Percentiles rank a stretch among this genome's conserved stretches.
phyloP scores from a whole-genome alignment of 768 basidiomycete species.

The Mycena rebaudengoi region DNA sequence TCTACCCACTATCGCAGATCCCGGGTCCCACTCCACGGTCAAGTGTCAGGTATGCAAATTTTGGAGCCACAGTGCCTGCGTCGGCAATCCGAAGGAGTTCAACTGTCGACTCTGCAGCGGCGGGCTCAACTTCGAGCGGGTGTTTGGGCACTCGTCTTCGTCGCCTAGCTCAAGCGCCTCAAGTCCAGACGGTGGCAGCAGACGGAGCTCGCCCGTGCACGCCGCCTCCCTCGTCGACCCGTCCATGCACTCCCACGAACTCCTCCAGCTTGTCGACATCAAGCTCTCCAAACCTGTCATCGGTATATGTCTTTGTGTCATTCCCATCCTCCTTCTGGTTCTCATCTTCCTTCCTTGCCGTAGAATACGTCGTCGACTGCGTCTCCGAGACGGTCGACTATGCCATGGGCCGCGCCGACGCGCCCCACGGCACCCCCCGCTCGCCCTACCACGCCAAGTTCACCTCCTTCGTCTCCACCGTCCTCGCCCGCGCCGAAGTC shows the following conservation, averaged over 20 bases:
- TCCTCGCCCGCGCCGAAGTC: conserved; percentile 18
- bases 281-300: conserved; percentile 9
- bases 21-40: not conserved
- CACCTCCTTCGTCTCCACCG: conserved; percentile 4
- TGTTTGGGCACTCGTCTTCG: not conserved
- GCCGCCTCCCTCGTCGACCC: conserved; percentile 13
- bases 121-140: no score
- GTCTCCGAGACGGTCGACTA: conserved; percentile 18
- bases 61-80: not conserved
- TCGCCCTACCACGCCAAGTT: not conserved
- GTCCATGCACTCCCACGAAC: not conserved
- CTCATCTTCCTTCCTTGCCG: not conserved
- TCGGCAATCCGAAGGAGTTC: not conserved
- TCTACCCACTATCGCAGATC: not conserved
- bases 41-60: not conserved
- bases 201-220: not conserved
- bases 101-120: no score
- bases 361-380: conserved; percentile 20
- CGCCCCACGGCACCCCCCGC: not conserved
- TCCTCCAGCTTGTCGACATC: conserved; percentile 14
- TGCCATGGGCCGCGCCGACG: not conserved
- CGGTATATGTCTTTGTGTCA: not conserved
- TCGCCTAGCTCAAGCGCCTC: not conserved
- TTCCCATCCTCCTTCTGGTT: no score
- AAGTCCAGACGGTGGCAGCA: no score